Evolutionary conservation across 2,329 filamentous ascomycete genomes (phyloP).

Genomic region (Orbilia javanica): DNA sequence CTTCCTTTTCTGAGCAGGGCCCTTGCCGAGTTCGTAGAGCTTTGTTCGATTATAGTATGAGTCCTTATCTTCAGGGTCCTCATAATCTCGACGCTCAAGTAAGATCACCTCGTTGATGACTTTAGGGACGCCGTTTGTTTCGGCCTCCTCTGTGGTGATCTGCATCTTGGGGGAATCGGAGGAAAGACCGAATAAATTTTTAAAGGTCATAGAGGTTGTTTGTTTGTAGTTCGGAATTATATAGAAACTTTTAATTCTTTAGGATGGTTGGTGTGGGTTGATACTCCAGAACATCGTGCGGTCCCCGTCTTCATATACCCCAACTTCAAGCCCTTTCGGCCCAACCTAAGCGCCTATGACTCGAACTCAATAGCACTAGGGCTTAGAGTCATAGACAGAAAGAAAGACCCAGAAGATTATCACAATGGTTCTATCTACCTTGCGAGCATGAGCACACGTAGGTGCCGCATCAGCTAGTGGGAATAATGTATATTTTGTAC

Average conservation of each 20-base stretch:
- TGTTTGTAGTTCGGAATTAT: too few relatives aligned
- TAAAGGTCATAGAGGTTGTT: too few relatives aligned
- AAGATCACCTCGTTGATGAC: not conserved
- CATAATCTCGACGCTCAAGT: not conserved
- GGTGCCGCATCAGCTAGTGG: not conserved
- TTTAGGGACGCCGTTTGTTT: not conserved
- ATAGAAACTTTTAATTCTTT: not conserved
- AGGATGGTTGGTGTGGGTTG: not conserved
- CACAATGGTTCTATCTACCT: not conserved
- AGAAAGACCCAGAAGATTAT: not conserved
- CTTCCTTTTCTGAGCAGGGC: not conserved
- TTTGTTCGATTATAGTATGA: not conserved
- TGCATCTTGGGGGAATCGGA: not conserved
- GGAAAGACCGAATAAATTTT: too few relatives aligned
- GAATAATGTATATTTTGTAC: not conserved
- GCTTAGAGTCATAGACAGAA: not conserved
- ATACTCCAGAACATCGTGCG: not conserved
- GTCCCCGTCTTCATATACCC: not conserved
- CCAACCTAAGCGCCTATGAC: not conserved
- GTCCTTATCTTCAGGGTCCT: not conserved
- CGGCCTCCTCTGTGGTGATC: not conserved
- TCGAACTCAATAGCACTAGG: not conserved
- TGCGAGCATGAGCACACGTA: not conserved
- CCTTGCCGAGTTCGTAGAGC: constrained; percentile 8
- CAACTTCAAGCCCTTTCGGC: not conserved